Conservation (phyloP, 2,329 filamentous ascomycete genomes). For the Clarireedia paspali region DNA sequence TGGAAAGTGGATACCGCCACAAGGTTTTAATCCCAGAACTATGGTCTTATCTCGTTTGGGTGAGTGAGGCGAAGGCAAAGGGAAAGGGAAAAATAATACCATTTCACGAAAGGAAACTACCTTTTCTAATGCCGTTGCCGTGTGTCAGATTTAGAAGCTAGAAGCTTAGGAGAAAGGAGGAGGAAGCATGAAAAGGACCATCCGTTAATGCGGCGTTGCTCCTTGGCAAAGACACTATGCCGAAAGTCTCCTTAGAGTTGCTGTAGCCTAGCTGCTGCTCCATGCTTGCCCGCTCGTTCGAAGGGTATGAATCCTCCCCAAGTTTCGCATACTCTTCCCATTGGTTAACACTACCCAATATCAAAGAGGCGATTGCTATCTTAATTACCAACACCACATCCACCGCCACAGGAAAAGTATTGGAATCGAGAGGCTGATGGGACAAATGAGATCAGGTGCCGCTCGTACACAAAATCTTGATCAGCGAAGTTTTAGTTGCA, state of each 20-base stretch:
- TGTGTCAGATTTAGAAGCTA: slow-evolving; percentile 9
- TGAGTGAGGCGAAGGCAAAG: neutral
- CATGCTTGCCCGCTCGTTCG: too few species aligned
- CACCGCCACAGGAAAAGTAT: neutral
- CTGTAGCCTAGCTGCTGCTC: slow-evolving; percentile 1
- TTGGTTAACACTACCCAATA: slow-evolving; percentile 4
- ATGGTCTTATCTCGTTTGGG: slow-evolving; percentile 1
- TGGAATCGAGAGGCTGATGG: slow-evolving; percentile 1
- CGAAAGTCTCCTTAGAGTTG: neutral
- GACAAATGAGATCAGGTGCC: slow-evolving; percentile 8
- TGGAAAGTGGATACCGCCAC: slow-evolving; percentile 4
- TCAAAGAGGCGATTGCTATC: neutral
- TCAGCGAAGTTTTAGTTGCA: slow-evolving; percentile 8
- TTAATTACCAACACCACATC: neutral
- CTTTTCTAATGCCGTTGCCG: neutral
- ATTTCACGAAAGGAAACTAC: neutral
- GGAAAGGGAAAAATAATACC: neutral
- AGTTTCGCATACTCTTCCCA: neutral
- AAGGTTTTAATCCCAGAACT: neutral
- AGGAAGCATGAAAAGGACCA: neutral
- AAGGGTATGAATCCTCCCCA: too few species aligned
- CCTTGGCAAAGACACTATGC: slow-evolving; percentile 1
- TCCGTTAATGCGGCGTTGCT: slow-evolving; percentile 3
- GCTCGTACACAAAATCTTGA: slow-evolving; percentile 9
- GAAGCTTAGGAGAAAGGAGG: slow-evolving; percentile 1